Percentiles rank a stretch among this genome's conserved stretches.
phyloP scores from a whole-genome alignment of 83 land plant species.

The Isoetes engelmannii region DNA sequence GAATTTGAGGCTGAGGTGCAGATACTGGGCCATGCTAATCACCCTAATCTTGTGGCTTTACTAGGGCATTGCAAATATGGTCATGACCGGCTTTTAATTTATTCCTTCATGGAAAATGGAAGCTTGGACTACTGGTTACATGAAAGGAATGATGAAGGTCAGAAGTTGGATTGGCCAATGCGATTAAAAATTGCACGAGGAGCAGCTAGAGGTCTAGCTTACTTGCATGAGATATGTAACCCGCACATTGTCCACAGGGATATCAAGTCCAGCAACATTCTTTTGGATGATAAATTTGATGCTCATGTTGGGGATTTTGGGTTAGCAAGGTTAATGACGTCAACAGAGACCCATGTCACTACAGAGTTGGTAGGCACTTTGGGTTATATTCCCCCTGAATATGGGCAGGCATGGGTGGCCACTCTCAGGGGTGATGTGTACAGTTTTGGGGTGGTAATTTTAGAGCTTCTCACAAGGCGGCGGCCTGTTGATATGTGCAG shows the following conservation, averaged over 20 bases:
- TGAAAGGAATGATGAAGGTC: conserved; percentile 44
- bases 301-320: conserved; percentile 76
- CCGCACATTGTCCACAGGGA: conserved; percentile 68
- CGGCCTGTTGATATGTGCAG: conserved; percentile 65
- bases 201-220: conserved; percentile 56
- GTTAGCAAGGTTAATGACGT: conserved; percentile 43
- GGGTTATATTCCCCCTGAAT: conserved; percentile 74
- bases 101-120: conserved; percentile 71
- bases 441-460: conserved; percentile 63
- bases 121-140: conserved; percentile 75
- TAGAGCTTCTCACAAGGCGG: conserved; percentile 59
- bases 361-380: conserved; percentile 71
- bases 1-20: conserved; percentile 56
- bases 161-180: conserved; percentile 38
- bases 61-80: conserved; percentile 53
- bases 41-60: conserved; percentile 52
- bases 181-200: conserved; percentile 59
- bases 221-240: conserved; percentile 48
- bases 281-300: conserved; percentile 51
- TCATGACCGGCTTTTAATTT: conserved; percentile 47
- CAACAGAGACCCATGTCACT: conserved; percentile 53
- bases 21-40: conserved; percentile 55
- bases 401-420: conserved; percentile 47
- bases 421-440: conserved; percentile 65
- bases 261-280: conserved; percentile 65